phyloP scores from a whole-genome alignment of 768 basidiomycete species.

The Pulveroboletus ravenelii region DNA sequence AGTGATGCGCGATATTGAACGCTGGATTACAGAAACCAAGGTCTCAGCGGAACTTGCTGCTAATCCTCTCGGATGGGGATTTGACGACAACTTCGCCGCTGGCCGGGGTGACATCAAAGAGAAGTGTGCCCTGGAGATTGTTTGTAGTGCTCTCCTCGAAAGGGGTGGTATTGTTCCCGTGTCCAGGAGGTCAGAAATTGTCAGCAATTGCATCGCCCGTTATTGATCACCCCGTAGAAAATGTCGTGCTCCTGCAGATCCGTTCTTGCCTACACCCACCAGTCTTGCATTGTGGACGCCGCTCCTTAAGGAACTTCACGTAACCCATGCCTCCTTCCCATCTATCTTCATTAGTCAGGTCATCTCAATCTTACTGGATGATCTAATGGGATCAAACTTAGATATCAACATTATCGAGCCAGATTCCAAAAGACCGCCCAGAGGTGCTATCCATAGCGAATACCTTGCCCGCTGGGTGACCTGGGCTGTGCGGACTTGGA shows the following conservation, averaged over 20 bases:
- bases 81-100: conserved; percentile 22
- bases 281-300: conserved; percentile 64
- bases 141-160: conserved; percentile 65
- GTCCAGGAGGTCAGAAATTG: conserved; percentile 65
- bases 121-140: conserved; percentile 58
- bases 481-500: conserved; percentile 51
- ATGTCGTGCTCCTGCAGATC: conserved; percentile 38
- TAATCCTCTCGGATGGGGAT: conserved; percentile 46
- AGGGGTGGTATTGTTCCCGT: conserved; percentile 76
- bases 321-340: conserved; percentile 53
- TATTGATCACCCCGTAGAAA: conserved; percentile 44
- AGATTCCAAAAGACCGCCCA: conserved; percentile 15
- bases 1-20: conserved; percentile 59
- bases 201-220: background rate
- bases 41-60: conserved; percentile 50
- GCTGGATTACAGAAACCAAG: conserved; percentile 74
- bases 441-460: conserved; percentile 45
- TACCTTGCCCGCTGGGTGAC: conserved; percentile 67
- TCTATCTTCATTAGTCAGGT: conserved; percentile 45
- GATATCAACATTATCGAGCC: conserved; percentile 17
- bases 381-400: conserved; percentile 6
- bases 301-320: conserved; percentile 52
- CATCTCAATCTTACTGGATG: conserved; percentile 32
- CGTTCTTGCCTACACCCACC: conserved; percentile 46
- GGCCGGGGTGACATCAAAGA: conserved; percentile 52